Base-by-base conservation (phyloP, 352 stramenopile species). In the Aphanomyces astaci region DNA sequence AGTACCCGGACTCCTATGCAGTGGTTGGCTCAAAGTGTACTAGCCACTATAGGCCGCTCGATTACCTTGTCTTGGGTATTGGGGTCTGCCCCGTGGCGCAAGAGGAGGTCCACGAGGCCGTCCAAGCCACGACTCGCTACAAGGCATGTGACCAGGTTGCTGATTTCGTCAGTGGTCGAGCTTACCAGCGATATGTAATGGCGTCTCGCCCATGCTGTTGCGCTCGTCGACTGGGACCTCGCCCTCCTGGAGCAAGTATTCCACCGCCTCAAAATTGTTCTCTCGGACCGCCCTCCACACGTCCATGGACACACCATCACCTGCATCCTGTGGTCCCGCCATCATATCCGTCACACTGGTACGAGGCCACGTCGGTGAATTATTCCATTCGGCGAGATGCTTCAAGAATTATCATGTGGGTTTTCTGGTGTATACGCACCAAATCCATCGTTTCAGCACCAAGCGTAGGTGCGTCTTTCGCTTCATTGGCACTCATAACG, bases 1-100 rank as follows among this genome's bases (percentile, higher is more conserved):
- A 92, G 79, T 84, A 94, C 31, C 85, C 82, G 55, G 85, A 94
- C 73, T 94, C 85, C 83, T 93, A 70, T 63, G 60, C 48, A 25
- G 40, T 7, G 17, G 39, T 33, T 22, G 25, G 33, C 9, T 66
- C 3, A 7, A 66, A 15, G 15, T 1, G 25, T 9, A 22, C 19
- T 22, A 19, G 53, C 17, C 7, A 4, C 17, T 15, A 53, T n/a
- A 52, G 39, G 43, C 32, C 1, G 27, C 11, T 19, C 1, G 80
- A 80, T 66, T 67, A 93, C 84, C 82, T 70, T 79, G 60, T 94
- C 85, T 59, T 76, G 73, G 4, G 76, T 57, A 51, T 77, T 52
- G n/a, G 90, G 49, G 40, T 81, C 70, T 3, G 82, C 80, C 15
- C 77, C 76, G 53, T 89, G 78, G 19, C 68, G 72, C 53, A 94